Evolutionary conservation across 2,329 filamentous ascomycete species (phyloP).

Genomic region (Calcarisporium arbuscula): DNA sequence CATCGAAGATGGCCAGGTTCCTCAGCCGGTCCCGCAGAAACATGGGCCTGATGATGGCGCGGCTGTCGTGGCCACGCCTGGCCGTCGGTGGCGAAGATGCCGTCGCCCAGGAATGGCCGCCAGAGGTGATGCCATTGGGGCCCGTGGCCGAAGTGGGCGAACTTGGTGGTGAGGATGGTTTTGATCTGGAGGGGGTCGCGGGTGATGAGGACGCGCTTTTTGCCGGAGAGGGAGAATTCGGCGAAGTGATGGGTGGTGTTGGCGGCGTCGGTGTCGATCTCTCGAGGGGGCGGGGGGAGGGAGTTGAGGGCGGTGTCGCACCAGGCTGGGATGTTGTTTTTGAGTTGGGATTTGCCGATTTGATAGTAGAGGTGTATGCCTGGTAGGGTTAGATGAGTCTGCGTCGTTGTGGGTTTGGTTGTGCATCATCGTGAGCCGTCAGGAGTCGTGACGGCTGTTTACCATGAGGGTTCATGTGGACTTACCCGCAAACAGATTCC

Average conservation of each 20-base stretch:
- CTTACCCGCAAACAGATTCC: constrained; percentile 27
- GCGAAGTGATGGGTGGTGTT: constrained; percentile 10
- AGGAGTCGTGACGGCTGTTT: too few species aligned
- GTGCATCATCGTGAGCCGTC: too few species aligned
- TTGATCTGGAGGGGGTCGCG: constrained; percentile 52
- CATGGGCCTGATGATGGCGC: constrained; percentile 48
- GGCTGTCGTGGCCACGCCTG: constrained; percentile 46
- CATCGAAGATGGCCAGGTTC: constrained; percentile 52
- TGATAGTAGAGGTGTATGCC: constrained; percentile 14
- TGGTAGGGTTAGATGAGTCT: too few species aligned
- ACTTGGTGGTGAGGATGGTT: constrained; percentile 48
- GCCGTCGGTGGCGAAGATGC: constrained; percentile 50
- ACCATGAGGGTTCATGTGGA: too few species aligned
- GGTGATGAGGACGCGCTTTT: constrained; percentile 34
- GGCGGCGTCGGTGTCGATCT: too few species aligned
- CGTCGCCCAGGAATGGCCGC: constrained; percentile 44
- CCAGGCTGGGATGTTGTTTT: constrained; percentile 12
- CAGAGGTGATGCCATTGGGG: constrained; percentile 34
- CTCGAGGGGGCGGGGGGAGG: constrained; percentile 3
- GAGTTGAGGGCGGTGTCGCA: constrained; percentile 10
- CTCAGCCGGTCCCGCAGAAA: constrained; percentile 41
- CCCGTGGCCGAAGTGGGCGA: constrained; percentile 47
- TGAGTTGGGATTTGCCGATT: constrained; percentile 13
- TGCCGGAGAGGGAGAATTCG: constrained; percentile 15
- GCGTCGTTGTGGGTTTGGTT: too few species aligned